phyloP scores from a whole-genome alignment of 2,329 filamentous ascomycete genomes.

The Pseudogymnoascus sp. region DNA sequence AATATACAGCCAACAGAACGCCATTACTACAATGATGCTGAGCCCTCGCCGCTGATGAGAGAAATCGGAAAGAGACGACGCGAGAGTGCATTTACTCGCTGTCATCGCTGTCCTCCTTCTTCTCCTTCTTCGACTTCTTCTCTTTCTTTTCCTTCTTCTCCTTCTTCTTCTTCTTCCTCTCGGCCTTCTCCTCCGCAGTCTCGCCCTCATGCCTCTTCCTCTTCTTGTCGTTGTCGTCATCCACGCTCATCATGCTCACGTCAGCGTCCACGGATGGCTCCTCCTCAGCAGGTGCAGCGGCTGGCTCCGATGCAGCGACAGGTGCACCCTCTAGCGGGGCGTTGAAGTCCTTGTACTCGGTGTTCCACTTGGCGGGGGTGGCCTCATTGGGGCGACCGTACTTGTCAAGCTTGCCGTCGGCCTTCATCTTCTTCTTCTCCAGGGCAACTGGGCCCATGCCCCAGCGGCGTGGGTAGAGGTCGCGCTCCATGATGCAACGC shows the following conservation, averaged over 20 bases:
- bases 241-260: conserved; percentile 42
- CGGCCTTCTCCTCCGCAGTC: conserved; percentile 55
- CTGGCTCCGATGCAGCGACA: conserved; percentile 31
- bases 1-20: conserved; percentile 6
- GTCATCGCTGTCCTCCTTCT: conserved; percentile 32
- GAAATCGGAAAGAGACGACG: conserved; percentile 5
- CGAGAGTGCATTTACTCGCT: conserved; percentile 35
- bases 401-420: conserved; percentile 96
- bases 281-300: conserved; percentile 27
- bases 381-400: conserved; percentile 86
- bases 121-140: conserved; percentile 32
- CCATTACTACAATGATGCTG: conserved; percentile 8
- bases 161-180: conserved; percentile 42
- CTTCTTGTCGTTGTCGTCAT: conserved; percentile 59
- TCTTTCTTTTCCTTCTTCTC: conserved; percentile 45
- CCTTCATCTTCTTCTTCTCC: conserved; percentile 99
- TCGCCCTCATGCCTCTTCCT: conserved; percentile 74
- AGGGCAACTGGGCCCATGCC: conserved; percentile 85
- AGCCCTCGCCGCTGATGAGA: conserved; percentile 6
- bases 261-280: conserved; percentile 32
- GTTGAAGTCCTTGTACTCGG: conserved; percentile 85
- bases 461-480: conserved; percentile 94
- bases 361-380: conserved; percentile 88
- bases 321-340: conserved; percentile 38
- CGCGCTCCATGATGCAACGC: conserved; percentile 99